Evolutionary conservation across 441 rosid genomes (phyloP), one percentile per base, ranked within the genome.

Genomic region (Theobroma grandiflorum): DNA sequence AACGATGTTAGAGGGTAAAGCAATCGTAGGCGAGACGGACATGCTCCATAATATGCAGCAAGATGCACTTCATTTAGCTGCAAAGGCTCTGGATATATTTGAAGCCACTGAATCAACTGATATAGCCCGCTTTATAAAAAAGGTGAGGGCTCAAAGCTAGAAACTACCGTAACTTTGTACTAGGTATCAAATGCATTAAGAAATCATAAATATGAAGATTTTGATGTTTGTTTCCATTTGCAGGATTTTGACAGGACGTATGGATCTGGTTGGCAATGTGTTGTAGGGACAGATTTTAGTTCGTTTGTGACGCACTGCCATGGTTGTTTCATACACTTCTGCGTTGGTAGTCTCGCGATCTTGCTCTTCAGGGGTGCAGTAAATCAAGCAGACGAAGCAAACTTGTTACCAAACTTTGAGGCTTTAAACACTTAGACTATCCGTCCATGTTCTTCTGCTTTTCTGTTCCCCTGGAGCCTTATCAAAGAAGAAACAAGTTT

Each of bases 261-360:
- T 10, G 82, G 90, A 40, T 67, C 82, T 6, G 83, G 85, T 15
- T 84, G 88, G 87, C 93, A 86, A 78, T 87, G 92, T 77, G 77
- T 76, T 12, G 88, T 74, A 61, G 86, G 85, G 74, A 85, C 82
- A 3, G 88, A 86, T 79, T 84, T 86, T 67, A 86, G 87, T 35
- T 88, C 90, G 6, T 83, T 78, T 59, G 87, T 79, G 78, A 87
- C 88, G 42, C 91, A 84, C 66, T 79, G 84, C 81, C 80, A 76
- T 57, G 89, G 89, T 65, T 89, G 90, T 85, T 87, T 86, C 82
- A 83, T 85, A 59, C 68, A 86, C 84, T 86, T 87, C 64, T 52
- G 83, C 40, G 76, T 85, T 31, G 86, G 86, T 76, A 86, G 79
- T 76, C 86, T 76, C 6, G 83, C 86, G 20, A 82, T 81, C 78